A percentile compares a stretch with the other conserved stretches of the same genome.
phyloP scores from a whole-genome alignment of 169 alveolate genomes.

The Eimeria acervulina region DNA sequence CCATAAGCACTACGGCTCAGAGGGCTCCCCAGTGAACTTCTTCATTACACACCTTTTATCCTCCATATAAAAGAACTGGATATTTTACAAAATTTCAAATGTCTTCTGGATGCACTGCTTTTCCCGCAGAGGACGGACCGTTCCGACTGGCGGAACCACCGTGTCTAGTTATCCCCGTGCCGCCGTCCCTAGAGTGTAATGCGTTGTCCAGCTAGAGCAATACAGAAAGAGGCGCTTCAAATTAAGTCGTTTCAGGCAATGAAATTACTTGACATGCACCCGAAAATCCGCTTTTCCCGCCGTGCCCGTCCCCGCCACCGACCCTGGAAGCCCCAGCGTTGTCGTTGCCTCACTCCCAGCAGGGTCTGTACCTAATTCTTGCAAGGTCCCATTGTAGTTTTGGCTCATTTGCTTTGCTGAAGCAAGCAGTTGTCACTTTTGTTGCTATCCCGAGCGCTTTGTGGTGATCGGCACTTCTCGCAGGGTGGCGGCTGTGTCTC shows the following conservation, averaged over 20 bases:
- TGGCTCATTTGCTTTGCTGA: neutral
- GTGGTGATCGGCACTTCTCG: slow-evolving; percentile 31
- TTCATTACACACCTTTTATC: neutral
- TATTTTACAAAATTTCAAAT: neutral
- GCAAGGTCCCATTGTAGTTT: neutral
- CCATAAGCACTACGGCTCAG: neutral
- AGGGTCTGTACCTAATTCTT: neutral
- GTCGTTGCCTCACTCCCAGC: slow-evolving; percentile 24
- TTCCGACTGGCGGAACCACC: neutral
- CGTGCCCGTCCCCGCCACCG: slow-evolving; percentile 16
- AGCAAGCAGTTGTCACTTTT: neutral
- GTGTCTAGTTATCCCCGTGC: neutral
- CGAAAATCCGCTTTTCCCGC: neutral
- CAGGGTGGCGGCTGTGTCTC: slow-evolving; percentile 55
- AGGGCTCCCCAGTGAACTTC: neutral
- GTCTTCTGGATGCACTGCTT: neutral
- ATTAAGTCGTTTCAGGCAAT: neutral
- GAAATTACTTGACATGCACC: neutral
- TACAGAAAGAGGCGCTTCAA: neutral
- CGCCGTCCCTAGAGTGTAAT: neutral
- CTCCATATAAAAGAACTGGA: neutral
- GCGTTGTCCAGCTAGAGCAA: neutral
- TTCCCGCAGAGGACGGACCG: neutral
- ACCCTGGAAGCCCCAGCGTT: slow-evolving; percentile 31
- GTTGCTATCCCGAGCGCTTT: slow-evolving; percentile 1